These are phyloP conservation scores for Casuarina cunninghamiana DNA, from an alignment of 306 rosid species.

Conservation along the genomic window DNA sequence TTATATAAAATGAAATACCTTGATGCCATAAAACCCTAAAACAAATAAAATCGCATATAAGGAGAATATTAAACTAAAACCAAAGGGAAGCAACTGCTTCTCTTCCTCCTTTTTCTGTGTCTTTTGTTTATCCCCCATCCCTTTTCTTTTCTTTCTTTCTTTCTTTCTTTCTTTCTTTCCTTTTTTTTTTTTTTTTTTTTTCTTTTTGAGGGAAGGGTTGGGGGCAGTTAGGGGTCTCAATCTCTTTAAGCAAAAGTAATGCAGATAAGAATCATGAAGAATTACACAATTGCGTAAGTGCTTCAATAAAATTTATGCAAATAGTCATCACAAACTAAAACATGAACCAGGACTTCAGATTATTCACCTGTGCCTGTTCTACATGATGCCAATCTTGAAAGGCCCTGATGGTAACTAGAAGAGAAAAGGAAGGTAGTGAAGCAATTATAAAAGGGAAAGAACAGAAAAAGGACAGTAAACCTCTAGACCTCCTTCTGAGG, in stretches of 20 bases:
- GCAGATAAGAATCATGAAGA: conserved; percentile 23
- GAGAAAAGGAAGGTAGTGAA: conserved; percentile 26
- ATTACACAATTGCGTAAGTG: conserved; percentile 39
- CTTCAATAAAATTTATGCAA: conserved; percentile 41
- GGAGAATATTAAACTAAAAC: not conserved
- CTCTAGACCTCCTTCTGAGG: conserved; percentile 43
- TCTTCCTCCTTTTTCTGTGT: not conserved
- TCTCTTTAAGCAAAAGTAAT: conserved; percentile 7
- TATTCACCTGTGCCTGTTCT: conserved; percentile 45
- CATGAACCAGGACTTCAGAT: conserved; percentile 37
- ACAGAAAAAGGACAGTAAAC: conserved; percentile 15
- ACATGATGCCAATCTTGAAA: conserved; percentile 44
- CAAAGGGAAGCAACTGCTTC: not conserved
- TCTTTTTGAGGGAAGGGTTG: not conserved
- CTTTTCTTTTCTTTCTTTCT: not conserved
- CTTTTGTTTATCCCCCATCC: not conserved
- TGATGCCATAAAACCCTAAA: not conserved
- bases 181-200: not conserved
- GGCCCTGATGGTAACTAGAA: conserved; percentile 35
- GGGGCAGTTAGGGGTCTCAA: not conserved
- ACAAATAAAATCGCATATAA: not conserved
- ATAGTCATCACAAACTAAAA: conserved; percentile 45
- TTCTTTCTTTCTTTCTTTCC: not conserved
- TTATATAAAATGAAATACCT: not conserved
- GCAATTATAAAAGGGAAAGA: conserved; percentile 15